Base-by-base conservation (phyloP, 495 filamentous ascomycete species). In the Neurospora sp. region DNA sequence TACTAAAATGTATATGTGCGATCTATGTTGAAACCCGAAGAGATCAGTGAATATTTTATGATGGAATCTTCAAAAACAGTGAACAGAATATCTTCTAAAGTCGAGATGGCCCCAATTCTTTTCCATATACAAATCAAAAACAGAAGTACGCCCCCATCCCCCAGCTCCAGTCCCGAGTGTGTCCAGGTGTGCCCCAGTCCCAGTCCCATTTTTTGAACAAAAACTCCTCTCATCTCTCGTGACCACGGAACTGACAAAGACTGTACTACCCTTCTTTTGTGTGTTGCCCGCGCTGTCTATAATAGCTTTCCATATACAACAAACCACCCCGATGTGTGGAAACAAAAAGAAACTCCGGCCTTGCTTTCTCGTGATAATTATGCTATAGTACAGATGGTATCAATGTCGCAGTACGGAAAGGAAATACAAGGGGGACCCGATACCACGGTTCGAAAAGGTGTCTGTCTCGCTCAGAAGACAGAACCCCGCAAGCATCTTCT, bases 351-450 rank as follows among this genome's bases (percentile, higher is more conserved):
- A 66, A 66, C 54, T 34, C 54, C 54, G 54, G 54, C 54, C 54
- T 66, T 66, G 54, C 54, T 66, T 66, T 66, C 54, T 28, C 54
- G 54, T 66, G 54, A 34, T 36, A 66, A 66, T 66, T 66, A 66
- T 66, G 54, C 54, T 66, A 66, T 66, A 66, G 54, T 66, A 66
- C 54, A 66, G 54, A 66, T 66, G 54, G 54, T 66, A 66, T 66
- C 54, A 66, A 66, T 66, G 54, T 66, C 54, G 28, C 54, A 34
- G 54, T 66, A 66, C 54, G 54, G 28, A 66, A 66, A 66, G 7
- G 24, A 66, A 66, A 66, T 66, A 59, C 48, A 59, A 15, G 21
- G 48, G 45, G 48, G 48, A 28, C 48, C 21, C 48, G 48, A 59
- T 59, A 66, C 54, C 54, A 66, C 54, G 28, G 54, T 62, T 62